These are phyloP conservation scores for Vigna angularis DNA, from an alignment of 306 rosid species.

Conservation along the genomic window DNA sequence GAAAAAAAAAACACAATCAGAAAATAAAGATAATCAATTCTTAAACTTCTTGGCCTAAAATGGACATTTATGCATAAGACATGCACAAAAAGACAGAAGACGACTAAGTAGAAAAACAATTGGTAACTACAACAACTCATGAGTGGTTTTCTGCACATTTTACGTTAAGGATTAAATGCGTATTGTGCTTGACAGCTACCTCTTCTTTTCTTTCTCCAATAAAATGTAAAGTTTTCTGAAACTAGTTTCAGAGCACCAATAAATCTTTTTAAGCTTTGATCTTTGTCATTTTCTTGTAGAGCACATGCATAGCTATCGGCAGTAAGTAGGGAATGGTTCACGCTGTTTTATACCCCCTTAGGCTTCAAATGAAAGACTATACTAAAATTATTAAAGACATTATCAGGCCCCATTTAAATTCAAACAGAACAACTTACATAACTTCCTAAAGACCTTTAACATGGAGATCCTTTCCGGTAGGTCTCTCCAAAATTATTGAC, in stretches of 20 bases:
- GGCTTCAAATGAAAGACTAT: background rate
- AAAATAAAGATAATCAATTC: background rate
- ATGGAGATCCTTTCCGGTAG: conserved; percentile 14
- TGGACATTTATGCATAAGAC: background rate
- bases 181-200: conserved; percentile 5
- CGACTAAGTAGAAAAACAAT: conserved; percentile 27
- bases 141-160: conserved; percentile 24
- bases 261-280: conserved; percentile 9
- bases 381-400: conserved; percentile 29
- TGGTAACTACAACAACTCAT: conserved; percentile 11
- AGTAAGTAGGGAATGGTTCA: background rate
- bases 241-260: conserved; percentile 25
- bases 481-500: conserved; percentile 6
- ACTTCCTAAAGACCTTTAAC: conserved; percentile 17
- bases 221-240: background rate
- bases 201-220: background rate
- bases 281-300: background rate
- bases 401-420: background rate
- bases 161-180: conserved; percentile 15
- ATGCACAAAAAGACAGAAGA: conserved; percentile 23
- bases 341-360: background rate
- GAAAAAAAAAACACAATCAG: conserved; percentile 8
- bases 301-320: background rate
- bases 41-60: conserved; percentile 6
- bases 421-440: conserved; percentile 4